A percentile compares a stretch with the other conserved stretches of the same genome.
phyloP scores from a whole-genome alignment of 805 yeast species.

The Saccharomyces jurei region DNA sequence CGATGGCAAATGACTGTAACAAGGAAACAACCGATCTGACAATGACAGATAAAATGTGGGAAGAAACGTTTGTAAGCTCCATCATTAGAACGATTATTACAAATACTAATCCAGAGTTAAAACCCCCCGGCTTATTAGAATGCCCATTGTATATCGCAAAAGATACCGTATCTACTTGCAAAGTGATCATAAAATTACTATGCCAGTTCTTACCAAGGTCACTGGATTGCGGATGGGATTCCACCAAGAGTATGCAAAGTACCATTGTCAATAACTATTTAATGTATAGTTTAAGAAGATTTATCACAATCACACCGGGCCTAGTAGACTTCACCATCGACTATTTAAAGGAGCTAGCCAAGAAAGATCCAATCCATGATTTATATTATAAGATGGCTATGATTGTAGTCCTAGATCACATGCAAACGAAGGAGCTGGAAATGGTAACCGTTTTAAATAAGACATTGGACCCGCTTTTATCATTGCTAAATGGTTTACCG shows the following conservation, averaged over 20 bases:
- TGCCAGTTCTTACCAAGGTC: conserved; percentile 43
- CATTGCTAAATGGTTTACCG: conserved; percentile 9
- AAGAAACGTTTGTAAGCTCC: conserved; percentile 51
- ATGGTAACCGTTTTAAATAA: conserved; percentile 16
- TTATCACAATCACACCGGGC: conserved; percentile 18
- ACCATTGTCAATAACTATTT: conserved; percentile 41
- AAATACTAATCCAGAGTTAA: conserved; percentile 46
- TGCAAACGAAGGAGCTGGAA: conserved; percentile 18
- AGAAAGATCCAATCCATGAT: conserved; percentile 14
- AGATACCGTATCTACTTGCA: conserved; percentile 15
- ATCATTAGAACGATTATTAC: conserved; percentile 48
- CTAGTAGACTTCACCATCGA: conserved; percentile 16
- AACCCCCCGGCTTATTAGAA: conserved; percentile 51
- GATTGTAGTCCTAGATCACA: conserved; percentile 18
- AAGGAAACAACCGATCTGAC: conserved; percentile 24
- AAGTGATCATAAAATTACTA: conserved; percentile 33
- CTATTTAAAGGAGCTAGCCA: conserved; percentile 10
- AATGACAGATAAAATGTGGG: conserved; percentile 41
- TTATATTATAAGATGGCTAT: conserved; percentile 20
- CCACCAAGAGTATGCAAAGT: conserved; percentile 25
- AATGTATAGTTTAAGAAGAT: conserved; percentile 39
- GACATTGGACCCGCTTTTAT: conserved; percentile 15
- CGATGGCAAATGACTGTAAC: conserved; percentile 24
- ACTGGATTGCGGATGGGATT: conserved; percentile 37
- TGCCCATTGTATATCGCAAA: conserved; percentile 35